Conservation (phyloP, 139 green algal genomes). For the Gonium pectorale region DNA sequence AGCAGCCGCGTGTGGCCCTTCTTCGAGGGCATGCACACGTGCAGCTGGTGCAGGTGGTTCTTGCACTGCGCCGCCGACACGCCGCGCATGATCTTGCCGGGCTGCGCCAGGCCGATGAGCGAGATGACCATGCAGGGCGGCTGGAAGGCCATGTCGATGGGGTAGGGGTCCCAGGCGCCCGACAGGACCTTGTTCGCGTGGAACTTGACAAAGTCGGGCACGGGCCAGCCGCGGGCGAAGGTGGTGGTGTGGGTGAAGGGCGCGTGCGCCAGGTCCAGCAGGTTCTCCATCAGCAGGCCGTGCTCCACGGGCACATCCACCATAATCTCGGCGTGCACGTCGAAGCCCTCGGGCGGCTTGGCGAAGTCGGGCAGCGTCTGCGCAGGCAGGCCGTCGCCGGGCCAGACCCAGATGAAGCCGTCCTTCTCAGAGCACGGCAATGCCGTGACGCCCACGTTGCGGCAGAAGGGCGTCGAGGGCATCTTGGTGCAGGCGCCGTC, state of each 20-base stretch:
- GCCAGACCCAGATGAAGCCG: conserved; percentile 96
- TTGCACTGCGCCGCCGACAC: conserved; percentile 79
- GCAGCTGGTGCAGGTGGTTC: conserved; percentile 97
- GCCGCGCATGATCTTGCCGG: conserved; percentile 89
- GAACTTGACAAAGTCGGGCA: conserved; percentile 94
- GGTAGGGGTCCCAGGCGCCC: conserved; percentile 98
- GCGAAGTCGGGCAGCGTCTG: conserved; percentile 68
- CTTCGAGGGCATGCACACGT: conserved; percentile 94
- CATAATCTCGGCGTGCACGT: conserved; percentile 89
- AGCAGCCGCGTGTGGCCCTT: conserved; percentile 92
- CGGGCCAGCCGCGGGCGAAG: conserved; percentile 96
- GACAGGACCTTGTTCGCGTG: conserved; percentile 72
- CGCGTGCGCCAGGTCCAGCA: conserved; percentile 98
- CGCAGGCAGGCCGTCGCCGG: conserved; percentile 66
- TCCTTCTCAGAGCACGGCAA: conserved; percentile 90
- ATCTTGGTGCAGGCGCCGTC: conserved; percentile 91
- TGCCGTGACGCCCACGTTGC: conserved; percentile 78
- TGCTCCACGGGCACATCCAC: conserved; percentile 98
- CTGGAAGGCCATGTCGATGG: conserved; percentile 98
- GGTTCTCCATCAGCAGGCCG: conserved; percentile 98
- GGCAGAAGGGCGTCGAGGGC: conserved; percentile 86
- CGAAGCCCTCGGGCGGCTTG: conserved; percentile 77
- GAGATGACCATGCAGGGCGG: conserved; percentile 93
- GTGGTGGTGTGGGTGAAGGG: conserved; percentile 98
- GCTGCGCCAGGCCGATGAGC: conserved; percentile 91